Evolutionary conservation across 805 yeast species (phyloP), one percentile per base, ranked within the genome.

Genomic region (Saccharomyces mikatae): DNA sequence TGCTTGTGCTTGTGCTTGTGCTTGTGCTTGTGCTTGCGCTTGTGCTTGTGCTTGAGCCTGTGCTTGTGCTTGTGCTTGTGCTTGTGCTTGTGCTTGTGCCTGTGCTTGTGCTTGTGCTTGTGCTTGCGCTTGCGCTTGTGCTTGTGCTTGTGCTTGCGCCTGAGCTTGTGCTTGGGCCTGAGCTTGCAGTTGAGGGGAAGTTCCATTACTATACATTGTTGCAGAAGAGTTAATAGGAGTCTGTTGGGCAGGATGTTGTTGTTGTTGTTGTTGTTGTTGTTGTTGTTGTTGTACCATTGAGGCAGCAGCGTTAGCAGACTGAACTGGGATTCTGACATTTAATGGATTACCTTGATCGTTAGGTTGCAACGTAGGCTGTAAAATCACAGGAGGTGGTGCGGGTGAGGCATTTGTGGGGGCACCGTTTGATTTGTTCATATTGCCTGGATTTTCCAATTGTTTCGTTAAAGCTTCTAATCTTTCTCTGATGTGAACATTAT

Each of bases 401-500:
- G 58, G 58, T 17, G 30, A 28, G 6, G 28, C 49, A 14, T 47
- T 26, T n/a, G 31, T 27, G 3, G 46, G 30, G 13, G 54, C 50
- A 22, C 50, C 52, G 41, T 47, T 50, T 4, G 44, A 36, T 36
- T 36, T 36, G 44, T 17, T 31, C 14, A 31, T 31, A 13, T 31
- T 36, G 11, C 44, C 50, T 49, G 63, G 76, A 50, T 72, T 75
- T 50, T 72, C 74, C 48, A 69, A 56, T 48, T 71, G 73, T 66
- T 83, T 82, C 53, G 84, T 81, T 66, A 94, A 77, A 62, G 90
- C 96, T 60, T 90, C 94, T 62, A 94, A 79, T 62, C 99, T 82
- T 49, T 92, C 91, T 74, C 89, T 90, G 65, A 94, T 94, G 71
- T 91, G 97, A 51, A 94, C 89, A 68, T 94, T 92, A 59, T 82